phyloP scores from a whole-genome alignment of 805 yeast genomes.

The Brettanomyces anomalus region DNA sequence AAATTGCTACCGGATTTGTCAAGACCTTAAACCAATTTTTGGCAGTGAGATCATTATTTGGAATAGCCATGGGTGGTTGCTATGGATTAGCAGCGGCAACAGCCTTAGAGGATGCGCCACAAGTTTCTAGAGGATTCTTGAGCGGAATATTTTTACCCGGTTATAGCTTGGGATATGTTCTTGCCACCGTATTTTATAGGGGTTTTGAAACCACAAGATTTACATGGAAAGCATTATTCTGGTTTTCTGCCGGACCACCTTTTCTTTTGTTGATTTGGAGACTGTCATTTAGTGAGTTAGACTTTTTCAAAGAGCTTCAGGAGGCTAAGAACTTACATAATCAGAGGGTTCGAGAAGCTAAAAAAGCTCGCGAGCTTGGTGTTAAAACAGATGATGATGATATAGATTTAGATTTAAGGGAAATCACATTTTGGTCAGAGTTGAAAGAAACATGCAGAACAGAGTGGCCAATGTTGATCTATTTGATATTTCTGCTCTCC shows the following conservation, averaged over 20 bases:
- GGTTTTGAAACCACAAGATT: slow-evolving; percentile 43
- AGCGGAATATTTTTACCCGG: slow-evolving; percentile 65
- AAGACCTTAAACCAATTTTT: slow-evolving; percentile 38
- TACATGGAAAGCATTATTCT: slow-evolving; percentile 63
- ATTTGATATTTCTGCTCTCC: slow-evolving; percentile 52
- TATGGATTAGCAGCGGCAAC: slow-evolving; percentile 35
- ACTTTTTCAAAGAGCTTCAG: slow-evolving; percentile 33
- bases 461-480: slow-evolving; percentile 55
- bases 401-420: slow-evolving; percentile 4
- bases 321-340: slow-evolving; percentile 16
- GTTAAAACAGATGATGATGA: slow-evolving; percentile 3
- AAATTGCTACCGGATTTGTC: slow-evolving; percentile 47
- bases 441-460: slow-evolving; percentile 30
- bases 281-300: slow-evolving; percentile 50
- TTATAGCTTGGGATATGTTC: slow-evolving; percentile 48
- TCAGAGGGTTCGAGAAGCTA: slow-evolving; percentile 8
- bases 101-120: slow-evolving; percentile 35
- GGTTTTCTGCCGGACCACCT: slow-evolving; percentile 69
- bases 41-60: slow-evolving; percentile 47
- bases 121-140: slow-evolving; percentile 36
- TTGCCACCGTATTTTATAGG: slow-evolving; percentile 47
- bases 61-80: slow-evolving; percentile 42
- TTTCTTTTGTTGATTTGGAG: slow-evolving; percentile 52
- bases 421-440: slow-evolving; percentile 9
- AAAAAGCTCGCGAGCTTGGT: slow-evolving; percentile 1